Evolutionary conservation across 306 rosid species (phyloP), one percentile per base, ranked within the genome.

Genomic region (Luffa acutangula): DNA sequence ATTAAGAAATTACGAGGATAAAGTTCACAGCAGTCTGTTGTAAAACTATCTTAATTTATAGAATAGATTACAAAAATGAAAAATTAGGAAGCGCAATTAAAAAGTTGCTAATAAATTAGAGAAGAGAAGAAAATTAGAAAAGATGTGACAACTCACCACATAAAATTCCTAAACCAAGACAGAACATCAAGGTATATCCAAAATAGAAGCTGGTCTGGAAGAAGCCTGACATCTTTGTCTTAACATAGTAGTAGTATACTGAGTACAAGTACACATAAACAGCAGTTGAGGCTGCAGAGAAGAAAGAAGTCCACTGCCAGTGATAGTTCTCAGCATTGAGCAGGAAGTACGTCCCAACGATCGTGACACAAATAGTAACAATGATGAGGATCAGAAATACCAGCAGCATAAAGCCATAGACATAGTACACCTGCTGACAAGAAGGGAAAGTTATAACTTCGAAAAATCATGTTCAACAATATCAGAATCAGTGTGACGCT

Each of bases 271-370:
- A 94, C 75, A 94, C 97, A 8, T 94, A 94, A 53, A 91, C 93
- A 64, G 97, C 94, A 31, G 98, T 94, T 14, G 98, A 94, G 79
- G 98, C 98, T 56, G 98, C 98, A 21, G 98, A 94, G 85, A 91
- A 91, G 93, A 94, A 94, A 84, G 98, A 94, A 73, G 98, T 94
- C 98, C 98, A 94, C 83, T 87, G 97, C 98, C 98, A 94, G 90
- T 94, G 93, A 89, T 94, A 94, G 90, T 94, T 94, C 89, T 94
- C 98, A 76, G 98, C 98, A 81, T 94, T 94, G 70, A 94, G 89
- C 89, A 94, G 87, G 85, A 94, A 94, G 89, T 94, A 94, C 34
- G 98, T 89, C 74, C 98, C 98, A 84, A 94, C 98, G 77, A 94
- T 94, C 14, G 98, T 94, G 88, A 92, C 98, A 42, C 98, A 94